phyloP scores from a whole-genome alignment of 2,329 filamentous ascomycete species.

The Byssochlamys sp. region DNA sequence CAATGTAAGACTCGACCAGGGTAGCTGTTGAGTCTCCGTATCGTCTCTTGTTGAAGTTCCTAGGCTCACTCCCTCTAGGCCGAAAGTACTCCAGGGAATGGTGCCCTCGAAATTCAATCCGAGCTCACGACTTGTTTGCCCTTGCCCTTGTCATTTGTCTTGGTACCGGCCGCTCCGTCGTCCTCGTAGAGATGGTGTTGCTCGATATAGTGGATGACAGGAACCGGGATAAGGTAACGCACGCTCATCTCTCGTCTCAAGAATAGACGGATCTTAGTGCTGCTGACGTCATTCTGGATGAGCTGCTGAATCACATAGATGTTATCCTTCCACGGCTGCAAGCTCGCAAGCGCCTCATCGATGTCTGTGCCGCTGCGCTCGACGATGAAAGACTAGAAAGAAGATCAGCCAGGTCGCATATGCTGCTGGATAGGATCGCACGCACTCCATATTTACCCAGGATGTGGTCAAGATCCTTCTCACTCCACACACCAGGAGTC shows the following conservation, averaged over 20 bases:
- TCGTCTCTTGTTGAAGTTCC: background rate
- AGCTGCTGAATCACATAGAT: constrained; percentile 82
- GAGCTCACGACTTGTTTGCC: constrained; percentile 17
- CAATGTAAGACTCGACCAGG: background rate
- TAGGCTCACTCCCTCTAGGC: background rate
- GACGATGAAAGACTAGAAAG: constrained; percentile 59
- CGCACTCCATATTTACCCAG: constrained; percentile 62
- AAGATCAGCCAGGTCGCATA: background rate
- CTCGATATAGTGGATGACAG: constrained; percentile 65
- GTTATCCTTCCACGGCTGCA: constrained; percentile 75
- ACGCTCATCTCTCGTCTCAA: constrained; percentile 72
- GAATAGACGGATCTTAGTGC: constrained; percentile 72
- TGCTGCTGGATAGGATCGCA: constrained; percentile 2
- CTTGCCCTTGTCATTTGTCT: constrained; percentile 26
- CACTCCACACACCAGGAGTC: constrained; percentile 65
- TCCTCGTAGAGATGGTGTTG: constrained; percentile 57
- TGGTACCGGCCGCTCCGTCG: constrained; percentile 21
- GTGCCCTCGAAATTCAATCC: constrained; percentile 11
- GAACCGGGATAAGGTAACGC: constrained; percentile 63
- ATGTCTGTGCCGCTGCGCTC: constrained; percentile 82
- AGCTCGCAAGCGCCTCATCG: constrained; percentile 71
- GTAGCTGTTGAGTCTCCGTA: background rate
- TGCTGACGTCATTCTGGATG: constrained; percentile 76
- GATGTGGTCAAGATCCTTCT: constrained; percentile 78
- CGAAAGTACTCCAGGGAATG: background rate